Conservation (phyloP, 108 stramenopile species). For the Skeletonema potamos region DNA sequence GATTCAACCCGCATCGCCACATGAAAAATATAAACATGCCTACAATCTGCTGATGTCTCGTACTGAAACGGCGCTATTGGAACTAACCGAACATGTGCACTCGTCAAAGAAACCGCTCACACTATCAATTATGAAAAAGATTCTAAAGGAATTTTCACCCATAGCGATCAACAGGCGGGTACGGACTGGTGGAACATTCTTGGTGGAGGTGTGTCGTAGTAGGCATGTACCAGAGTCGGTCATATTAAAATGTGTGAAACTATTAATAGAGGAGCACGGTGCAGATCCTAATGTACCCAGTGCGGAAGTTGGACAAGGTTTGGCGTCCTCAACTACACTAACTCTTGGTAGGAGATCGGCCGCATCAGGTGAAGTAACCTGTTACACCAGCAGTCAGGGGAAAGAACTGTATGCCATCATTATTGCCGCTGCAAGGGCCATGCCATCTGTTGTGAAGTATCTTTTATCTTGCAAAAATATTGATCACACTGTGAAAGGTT, state of each 20-base stretch:
- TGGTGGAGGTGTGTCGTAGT: slow-evolving; percentile 78
- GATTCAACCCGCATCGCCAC: slow-evolving; percentile 34
- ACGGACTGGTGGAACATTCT: slow-evolving; percentile 74
- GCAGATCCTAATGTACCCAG: slow-evolving; percentile 67
- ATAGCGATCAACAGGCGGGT: slow-evolving; percentile 68
- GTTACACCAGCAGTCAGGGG: slow-evolving; percentile 25
- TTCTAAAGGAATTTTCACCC: slow-evolving; percentile 70
- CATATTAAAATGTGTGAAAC: slow-evolving; percentile 71
- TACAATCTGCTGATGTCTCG: slow-evolving; percentile 38
- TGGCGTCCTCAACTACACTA: slow-evolving; percentile 1
- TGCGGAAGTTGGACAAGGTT: slow-evolving; percentile 38
- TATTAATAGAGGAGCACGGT: slow-evolving; percentile 64
- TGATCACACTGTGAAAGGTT: slow-evolving; percentile 13
- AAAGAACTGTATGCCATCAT: slow-evolving; percentile 63
- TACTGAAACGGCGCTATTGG: slow-evolving; percentile 34
- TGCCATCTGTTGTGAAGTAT: slow-evolving; percentile 78
- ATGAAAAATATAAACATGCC: slow-evolving; percentile 39
- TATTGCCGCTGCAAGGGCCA: slow-evolving; percentile 79
- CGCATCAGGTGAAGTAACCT: slow-evolving; percentile 17
- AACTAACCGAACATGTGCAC: slow-evolving; percentile 34
- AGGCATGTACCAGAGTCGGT: slow-evolving; percentile 55
- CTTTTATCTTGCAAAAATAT: slow-evolving; percentile 28
- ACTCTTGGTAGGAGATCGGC: slow-evolving; percentile 7
- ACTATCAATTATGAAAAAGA: slow-evolving; percentile 37
- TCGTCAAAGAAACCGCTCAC: slow-evolving; percentile 51